Evolutionary conservation across 2,329 filamentous ascomycete species (phyloP).

Genomic region (Atkinsonella texensis): DNA sequence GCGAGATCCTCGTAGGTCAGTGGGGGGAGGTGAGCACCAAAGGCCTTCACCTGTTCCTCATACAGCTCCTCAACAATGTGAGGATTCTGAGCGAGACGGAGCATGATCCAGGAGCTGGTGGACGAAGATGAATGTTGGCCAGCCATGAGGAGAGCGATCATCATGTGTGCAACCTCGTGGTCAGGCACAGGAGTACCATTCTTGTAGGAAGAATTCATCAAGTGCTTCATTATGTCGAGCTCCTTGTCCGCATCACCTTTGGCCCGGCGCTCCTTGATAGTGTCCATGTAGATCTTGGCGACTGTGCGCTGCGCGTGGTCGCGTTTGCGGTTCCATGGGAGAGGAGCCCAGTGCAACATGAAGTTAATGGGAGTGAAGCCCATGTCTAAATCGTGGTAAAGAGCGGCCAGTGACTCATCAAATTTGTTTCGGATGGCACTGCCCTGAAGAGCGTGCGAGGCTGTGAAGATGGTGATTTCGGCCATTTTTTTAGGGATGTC

Average conservation of each 20-base stretch:
- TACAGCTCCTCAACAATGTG: slow-evolving; percentile 72
- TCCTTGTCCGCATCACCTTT: slow-evolving; percentile 35
- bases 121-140: slow-evolving; percentile 84
- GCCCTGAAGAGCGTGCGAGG: slow-evolving; percentile 74
- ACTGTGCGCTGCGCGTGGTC: slow-evolving; percentile 72
- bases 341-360: slow-evolving; percentile 75
- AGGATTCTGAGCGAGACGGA: slow-evolving; percentile 66
- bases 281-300: slow-evolving; percentile 70
- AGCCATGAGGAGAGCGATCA: slow-evolving; percentile 88
- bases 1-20: slow-evolving; percentile 68
- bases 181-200: slow-evolving; percentile 69
- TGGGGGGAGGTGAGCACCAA: slow-evolving; percentile 63
- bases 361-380: slow-evolving; percentile 86
- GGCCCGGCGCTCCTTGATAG: slow-evolving; percentile 59
- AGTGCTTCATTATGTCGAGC: slow-evolving; percentile 78
- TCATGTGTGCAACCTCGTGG: slow-evolving; percentile 79
- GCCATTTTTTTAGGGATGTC: slow-evolving; percentile 67
- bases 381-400: slow-evolving; percentile 85
- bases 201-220: slow-evolving; percentile 81
- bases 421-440: slow-evolving; percentile 72
- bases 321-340: slow-evolving; percentile 77
- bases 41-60: slow-evolving; percentile 62
- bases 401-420: slow-evolving; percentile 64
- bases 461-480: slow-evolving; percentile 83
- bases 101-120: slow-evolving; percentile 73